Conservation (phyloP, 2,329 filamentous ascomycete species). For the Botryotinia convoluta region DNA sequence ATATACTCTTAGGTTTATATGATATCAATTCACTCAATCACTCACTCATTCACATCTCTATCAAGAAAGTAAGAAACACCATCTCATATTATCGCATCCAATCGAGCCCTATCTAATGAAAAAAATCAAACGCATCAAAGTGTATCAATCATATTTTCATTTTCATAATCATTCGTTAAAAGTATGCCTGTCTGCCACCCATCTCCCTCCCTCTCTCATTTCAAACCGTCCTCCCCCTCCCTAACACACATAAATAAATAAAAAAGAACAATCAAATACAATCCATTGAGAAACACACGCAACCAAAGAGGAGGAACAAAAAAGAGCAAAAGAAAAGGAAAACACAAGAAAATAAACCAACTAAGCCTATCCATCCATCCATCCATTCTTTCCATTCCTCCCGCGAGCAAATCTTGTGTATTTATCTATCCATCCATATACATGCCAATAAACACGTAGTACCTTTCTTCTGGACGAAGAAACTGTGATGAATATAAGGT, state of each 20-base stretch:
- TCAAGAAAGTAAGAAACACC: neutral
- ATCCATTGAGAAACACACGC: neutral
- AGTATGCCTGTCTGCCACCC: neutral
- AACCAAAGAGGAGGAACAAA: neutral
- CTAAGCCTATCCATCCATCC: neutral
- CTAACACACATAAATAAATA: neutral
- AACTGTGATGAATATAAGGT: neutral
- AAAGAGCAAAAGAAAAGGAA: neutral
- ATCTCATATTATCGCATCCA: neutral
- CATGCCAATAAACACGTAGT: neutral
- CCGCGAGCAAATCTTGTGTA: neutral
- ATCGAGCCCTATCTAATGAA: neutral
- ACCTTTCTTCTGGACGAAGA: neutral
- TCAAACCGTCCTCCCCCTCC: neutral
- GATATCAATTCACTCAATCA: neutral
- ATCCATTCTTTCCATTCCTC: neutral
- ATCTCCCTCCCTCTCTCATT: neutral
- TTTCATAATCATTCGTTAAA: constrained; percentile 8
- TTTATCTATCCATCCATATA: neutral
- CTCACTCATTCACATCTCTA: neutral
- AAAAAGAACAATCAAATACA: neutral
- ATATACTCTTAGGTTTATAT: neutral
- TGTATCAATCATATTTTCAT: constrained; percentile 3
- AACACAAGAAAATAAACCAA: neutral
- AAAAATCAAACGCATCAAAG: neutral